Conservation (phyloP, 768 basidiomycete genomes). For the Phaeolepiota aurea region DNA sequence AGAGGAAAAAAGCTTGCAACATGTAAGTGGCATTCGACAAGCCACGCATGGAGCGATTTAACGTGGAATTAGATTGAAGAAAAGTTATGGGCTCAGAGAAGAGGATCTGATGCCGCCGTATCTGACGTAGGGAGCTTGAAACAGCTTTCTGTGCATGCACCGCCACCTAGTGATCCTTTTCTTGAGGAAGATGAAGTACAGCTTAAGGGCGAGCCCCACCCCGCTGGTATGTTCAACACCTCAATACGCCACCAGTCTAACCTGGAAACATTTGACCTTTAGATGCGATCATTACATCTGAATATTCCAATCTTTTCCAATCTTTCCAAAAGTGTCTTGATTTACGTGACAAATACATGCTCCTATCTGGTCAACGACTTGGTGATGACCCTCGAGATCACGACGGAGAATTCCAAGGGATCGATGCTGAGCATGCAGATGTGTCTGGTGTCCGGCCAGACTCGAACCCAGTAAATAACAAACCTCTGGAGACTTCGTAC, state of each 20-base stretch:
- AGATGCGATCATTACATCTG: slow-evolving; percentile 29
- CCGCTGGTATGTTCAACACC: slow-evolving; percentile 14
- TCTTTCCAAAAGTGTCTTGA: slow-evolving; percentile 80
- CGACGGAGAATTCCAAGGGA: slow-evolving; percentile 68
- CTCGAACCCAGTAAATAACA: slow-evolving; percentile 23
- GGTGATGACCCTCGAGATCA: slow-evolving; percentile 94
- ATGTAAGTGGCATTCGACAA: slow-evolving; percentile 35
- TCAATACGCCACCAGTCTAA: slow-evolving; percentile 4
- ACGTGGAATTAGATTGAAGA: slow-evolving; percentile 52
- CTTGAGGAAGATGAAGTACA: slow-evolving; percentile 25
- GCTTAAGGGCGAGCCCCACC: slow-evolving; percentile 17
- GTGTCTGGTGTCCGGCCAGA: slow-evolving; percentile 66
- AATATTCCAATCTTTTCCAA: slow-evolving; percentile 51
- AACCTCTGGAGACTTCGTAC: slow-evolving; percentile 15
- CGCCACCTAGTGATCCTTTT: slow-evolving; percentile 15
- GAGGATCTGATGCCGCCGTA: slow-evolving; percentile 42
- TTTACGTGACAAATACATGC: slow-evolving; percentile 93
- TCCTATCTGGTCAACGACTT: slow-evolving; percentile 77
- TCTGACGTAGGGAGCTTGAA: slow-evolving; percentile 34
- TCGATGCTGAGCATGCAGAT: slow-evolving; percentile 53
- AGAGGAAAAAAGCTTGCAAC: slow-evolving; percentile 70
- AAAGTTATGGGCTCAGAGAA: slow-evolving; percentile 59
- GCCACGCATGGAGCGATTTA: slow-evolving; percentile 1
- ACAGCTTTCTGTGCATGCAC: slow-evolving; percentile 8
- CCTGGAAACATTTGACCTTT: slow-evolving; percentile 3